Conservation (phyloP, 169 alveolate genomes). For the Cystoisospora suis region DNA sequence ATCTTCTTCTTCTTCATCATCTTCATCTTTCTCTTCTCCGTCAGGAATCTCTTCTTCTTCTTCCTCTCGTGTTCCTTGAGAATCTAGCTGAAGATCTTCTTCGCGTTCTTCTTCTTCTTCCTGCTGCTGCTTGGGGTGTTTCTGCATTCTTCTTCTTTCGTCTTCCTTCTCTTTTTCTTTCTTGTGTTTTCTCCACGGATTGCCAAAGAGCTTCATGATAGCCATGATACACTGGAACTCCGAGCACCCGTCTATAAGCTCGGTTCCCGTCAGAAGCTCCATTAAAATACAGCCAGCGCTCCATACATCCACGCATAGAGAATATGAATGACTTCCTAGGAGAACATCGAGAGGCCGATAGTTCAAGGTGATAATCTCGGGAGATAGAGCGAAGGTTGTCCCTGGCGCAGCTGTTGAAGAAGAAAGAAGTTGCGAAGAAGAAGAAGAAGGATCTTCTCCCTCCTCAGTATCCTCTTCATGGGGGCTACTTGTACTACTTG, state of each 20-base stretch:
- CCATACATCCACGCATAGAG: slow-evolving; percentile 97
- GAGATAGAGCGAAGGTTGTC: slow-evolving; percentile 60
- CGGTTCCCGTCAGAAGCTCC: slow-evolving; percentile 58
- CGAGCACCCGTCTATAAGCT: slow-evolving; percentile 45
- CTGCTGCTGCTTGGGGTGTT: not conserved
- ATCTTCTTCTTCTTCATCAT: too few species aligned
- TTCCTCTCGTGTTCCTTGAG: too few species aligned
- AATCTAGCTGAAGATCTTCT: too few species aligned
- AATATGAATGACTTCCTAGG: slow-evolving; percentile 92
- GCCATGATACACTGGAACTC: slow-evolving; percentile 44
- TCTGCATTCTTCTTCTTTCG: not conserved
- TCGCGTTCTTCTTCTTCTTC: too few species aligned
- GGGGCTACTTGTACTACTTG: too few species aligned
- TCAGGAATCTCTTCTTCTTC: too few species aligned
- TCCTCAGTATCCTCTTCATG: too few species aligned
- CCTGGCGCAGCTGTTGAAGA: too few species aligned
- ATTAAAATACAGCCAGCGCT: slow-evolving; percentile 73
- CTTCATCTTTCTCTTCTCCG: too few species aligned
- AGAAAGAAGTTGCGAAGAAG: too few species aligned
- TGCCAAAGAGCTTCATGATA: slow-evolving; percentile 46
- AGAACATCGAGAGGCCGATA: slow-evolving; percentile 97
- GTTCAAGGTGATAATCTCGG: slow-evolving; percentile 92
- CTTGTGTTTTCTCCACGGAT: not conserved
- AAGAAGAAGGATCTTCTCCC: too few species aligned
- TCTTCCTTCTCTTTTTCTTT: not conserved